phyloP scores from a whole-genome alignment of 2,329 filamentous ascomycete genomes.

The Fusarium marasasianum region DNA sequence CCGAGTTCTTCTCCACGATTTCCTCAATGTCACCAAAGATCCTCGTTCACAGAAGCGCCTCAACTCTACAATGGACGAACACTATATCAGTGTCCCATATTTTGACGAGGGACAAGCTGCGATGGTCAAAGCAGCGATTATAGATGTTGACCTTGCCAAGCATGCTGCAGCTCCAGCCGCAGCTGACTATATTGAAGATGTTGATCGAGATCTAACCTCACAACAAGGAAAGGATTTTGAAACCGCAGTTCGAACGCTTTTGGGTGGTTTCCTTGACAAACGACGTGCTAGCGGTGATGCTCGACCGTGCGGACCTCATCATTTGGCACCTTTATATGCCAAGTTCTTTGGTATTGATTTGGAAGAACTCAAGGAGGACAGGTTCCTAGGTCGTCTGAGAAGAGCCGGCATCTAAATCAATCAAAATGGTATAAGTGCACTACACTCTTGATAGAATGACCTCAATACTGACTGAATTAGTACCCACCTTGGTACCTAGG shows the following conservation, averaged over 20 bases:
- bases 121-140: background rate
- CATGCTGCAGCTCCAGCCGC: background rate
- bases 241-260: background rate
- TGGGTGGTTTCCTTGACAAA: background rate
- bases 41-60: background rate
- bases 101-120: background rate
- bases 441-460: background rate
- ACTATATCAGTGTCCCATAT: background rate
- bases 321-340: background rate
- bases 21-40: background rate
- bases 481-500: too few species aligned
- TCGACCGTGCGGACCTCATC: conserved; percentile 5
- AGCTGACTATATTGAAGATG: background rate
- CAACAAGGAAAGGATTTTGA: background rate
- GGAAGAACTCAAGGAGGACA: background rate
- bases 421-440: too few species aligned
- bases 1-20: conserved; percentile 6
- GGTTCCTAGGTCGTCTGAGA: background rate
- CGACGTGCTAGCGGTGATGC: background rate
- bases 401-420: background rate
- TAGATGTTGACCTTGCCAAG: background rate
- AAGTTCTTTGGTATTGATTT: background rate
- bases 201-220: background rate
- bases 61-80: background rate
- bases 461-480: background rate